Percentiles rank a stretch among this genome's conserved stretches.
Conservation (phyloP, 495 filamentous ascomycete species). For the Penicillium atrosanguineum region DNA sequence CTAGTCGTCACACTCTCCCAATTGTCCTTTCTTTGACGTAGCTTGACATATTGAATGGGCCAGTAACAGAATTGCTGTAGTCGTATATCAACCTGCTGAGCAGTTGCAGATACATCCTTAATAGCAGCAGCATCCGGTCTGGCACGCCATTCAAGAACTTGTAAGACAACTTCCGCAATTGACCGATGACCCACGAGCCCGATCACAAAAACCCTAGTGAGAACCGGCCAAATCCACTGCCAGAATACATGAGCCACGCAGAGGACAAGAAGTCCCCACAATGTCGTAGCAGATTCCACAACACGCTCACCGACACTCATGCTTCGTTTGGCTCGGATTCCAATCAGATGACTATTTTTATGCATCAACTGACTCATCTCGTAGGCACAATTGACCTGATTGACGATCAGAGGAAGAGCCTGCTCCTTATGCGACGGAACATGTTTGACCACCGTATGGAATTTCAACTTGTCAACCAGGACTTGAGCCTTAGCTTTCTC, state of each 20-base stretch:
- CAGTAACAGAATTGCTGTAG: constrained; percentile 99
- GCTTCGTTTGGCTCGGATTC: constrained; percentile 73
- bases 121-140: constrained; percentile 77
- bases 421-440: constrained; percentile 77
- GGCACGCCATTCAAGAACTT: constrained; percentile 83
- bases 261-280: constrained; percentile 71
- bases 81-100: constrained; percentile 97
- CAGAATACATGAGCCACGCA: constrained; percentile 69
- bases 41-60: constrained; percentile 92
- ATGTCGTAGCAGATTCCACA: constrained; percentile 84
- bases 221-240: constrained; percentile 74
- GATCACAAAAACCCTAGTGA: constrained; percentile 70
- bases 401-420: constrained; percentile 76
- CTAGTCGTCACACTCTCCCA: constrained; percentile 96
- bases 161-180: constrained; percentile 75
- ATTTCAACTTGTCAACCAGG: constrained; percentile 84
- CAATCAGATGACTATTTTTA: constrained; percentile 80
- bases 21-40: constrained; percentile 82
- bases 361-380: constrained; percentile 82
- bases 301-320: constrained; percentile 94
- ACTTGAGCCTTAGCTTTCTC: constrained; percentile 58
- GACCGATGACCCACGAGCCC: constrained; percentile 78
- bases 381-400: constrained; percentile 94
- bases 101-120: constrained; percentile 94
- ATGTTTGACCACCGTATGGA: constrained; percentile 79